phyloP scores from a whole-genome alignment of 306 rosid genomes.

The Canavalia gladiata region DNA sequence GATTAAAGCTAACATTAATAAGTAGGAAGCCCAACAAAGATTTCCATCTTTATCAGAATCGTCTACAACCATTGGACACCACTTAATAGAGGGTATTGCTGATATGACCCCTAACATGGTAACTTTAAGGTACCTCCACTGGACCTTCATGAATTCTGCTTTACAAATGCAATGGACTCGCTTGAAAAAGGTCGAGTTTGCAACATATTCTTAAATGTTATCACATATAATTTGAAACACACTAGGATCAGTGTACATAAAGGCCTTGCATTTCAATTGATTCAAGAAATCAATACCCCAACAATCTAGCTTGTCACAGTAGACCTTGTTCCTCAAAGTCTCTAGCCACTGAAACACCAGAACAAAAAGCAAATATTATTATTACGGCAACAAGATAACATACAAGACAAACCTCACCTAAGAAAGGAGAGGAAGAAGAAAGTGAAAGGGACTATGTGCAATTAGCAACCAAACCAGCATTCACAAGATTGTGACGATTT shows the following conservation, averaged over 20 bases:
- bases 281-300: slow-evolving; percentile 44
- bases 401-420: not conserved
- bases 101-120: not conserved
- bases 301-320: slow-evolving; percentile 53
- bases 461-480: not conserved
- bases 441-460: not conserved
- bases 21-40: slow-evolving; percentile 31
- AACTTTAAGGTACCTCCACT: slow-evolving; percentile 6
- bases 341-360: slow-evolving; percentile 62
- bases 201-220: slow-evolving; percentile 33
- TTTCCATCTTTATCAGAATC: slow-evolving; percentile 7
- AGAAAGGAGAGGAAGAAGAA: not conserved
- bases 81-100: slow-evolving; percentile 19
- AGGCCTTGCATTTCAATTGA: slow-evolving; percentile 35
- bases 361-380: slow-evolving; percentile 6
- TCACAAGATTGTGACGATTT: not conserved
- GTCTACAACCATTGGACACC: slow-evolving; percentile 14
- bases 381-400: slow-evolving; percentile 15
- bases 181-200: slow-evolving; percentile 28
- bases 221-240: slow-evolving; percentile 41
- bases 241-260: slow-evolving; percentile 46
- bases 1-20: slow-evolving; percentile 16
- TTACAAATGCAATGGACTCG: slow-evolving; percentile 17
- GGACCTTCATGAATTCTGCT: slow-evolving; percentile 18
- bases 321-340: slow-evolving; percentile 63